Percentiles rank a stretch among this genome's conserved stretches.
Evolutionary conservation across 768 basidiomycete genomes (phyloP).

Genomic region (Leccinellum luteum): DNA sequence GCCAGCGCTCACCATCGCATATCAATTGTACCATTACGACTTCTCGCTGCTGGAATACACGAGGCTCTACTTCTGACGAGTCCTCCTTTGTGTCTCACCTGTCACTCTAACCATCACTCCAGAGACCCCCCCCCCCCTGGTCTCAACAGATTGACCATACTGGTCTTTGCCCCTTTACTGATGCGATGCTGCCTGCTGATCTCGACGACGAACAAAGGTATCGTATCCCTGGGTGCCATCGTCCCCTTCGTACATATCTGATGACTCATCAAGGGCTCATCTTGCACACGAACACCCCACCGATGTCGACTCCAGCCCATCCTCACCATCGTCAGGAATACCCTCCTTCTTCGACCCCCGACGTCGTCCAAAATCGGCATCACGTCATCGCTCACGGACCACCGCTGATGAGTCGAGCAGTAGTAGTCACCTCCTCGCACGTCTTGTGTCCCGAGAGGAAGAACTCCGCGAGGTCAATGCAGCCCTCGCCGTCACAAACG

Average conservation of each 20-base stretch:
- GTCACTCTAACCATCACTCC: constrained; percentile 1
- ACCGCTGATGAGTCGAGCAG: constrained; percentile 26
- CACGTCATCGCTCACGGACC: constrained; percentile 26
- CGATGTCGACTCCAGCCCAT: constrained; percentile 30
- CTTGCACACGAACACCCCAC: constrained; percentile 28
- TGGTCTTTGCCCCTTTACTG: constrained; percentile 7
- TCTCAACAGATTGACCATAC: constrained; percentile 1
- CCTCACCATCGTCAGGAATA: constrained; percentile 23
- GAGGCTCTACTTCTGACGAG: constrained; percentile 19
- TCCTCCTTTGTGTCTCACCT: constrained; percentile 8
- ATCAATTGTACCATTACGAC: constrained; percentile 18
- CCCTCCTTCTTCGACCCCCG: constrained; percentile 17
- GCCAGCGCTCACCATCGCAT: constrained; percentile 5
- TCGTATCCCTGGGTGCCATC: neutral
- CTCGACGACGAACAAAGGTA: constrained; percentile 31
- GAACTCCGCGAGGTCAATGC: constrained; percentile 33
- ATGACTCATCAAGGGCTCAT: constrained; percentile 14
- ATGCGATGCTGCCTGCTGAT: constrained; percentile 29
- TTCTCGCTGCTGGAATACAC: constrained; percentile 27
- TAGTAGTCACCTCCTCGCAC: constrained; percentile 31
- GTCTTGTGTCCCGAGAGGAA: constrained; percentile 29
- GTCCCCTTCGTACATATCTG: constrained; percentile 1
- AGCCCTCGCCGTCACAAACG: constrained; percentile 21
- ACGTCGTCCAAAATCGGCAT: constrained; percentile 26
- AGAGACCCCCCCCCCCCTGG: constrained; percentile 3